Evolutionary conservation across 805 yeast genomes (phyloP), one percentile per base, ranked within the genome.

Genomic region (Cyberlindnera meyerae): DNA sequence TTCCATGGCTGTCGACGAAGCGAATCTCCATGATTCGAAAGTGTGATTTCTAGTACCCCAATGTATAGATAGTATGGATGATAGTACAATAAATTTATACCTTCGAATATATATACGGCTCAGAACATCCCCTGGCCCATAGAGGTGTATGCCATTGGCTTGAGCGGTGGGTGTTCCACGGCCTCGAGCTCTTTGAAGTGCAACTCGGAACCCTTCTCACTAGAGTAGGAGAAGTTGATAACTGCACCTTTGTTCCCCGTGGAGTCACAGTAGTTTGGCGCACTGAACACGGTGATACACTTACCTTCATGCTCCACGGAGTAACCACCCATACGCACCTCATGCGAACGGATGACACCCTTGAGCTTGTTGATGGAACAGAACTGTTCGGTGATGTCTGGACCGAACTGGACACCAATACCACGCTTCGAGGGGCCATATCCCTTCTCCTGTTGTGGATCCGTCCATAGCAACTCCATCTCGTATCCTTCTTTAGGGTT

Each of bases 401-500:
- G 96, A 2, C 99, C 99, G 60, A 93, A 93, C 58, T 93, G 96
- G 60, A 86, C 75, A 21, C 97, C 97, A 39, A 90, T 77, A 29
- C 99, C 99, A 58, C 99, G 76, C 61, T 88, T 88, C 16, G 94
- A 83, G 5, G 93, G 86, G 2, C 87, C 76, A 24, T 95, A 73
- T 6, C 97, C 98, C 14, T 73, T 63, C 11, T 64, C 68, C 0
- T 68, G 66, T 60, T 88, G 97, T 1, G 98, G 98, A 61, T 93
- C 98, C 0, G 97, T 86, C 98, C 98, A 93, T 43, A 93, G 67
- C 55, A 93, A 69, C 55, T 93, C 98, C 97, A 90, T 93, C 60
- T 90, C 95, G 24, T 87, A 68, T 8, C 97, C 97, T 34, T 83
- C 86, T 50, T 81, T 75, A 30, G 95, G 90, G 18, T 97, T 97